Conservation (phyloP, 2,329 filamentous ascomycete species). For the Colletotrichum liaoningense region DNA sequence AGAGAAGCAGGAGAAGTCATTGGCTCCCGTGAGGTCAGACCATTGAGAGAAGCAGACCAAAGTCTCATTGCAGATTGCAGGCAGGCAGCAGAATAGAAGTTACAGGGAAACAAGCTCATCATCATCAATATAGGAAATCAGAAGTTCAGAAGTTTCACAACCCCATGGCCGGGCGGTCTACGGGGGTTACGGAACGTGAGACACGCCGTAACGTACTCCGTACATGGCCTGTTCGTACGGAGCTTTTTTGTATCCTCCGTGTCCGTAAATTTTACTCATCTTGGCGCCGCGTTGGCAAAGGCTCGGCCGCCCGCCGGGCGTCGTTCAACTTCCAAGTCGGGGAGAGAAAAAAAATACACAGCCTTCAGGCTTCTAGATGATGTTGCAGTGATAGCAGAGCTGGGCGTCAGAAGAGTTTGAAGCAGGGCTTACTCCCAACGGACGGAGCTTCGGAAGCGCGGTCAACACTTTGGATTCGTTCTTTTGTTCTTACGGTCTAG, state of each 20-base stretch:
- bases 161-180: background rate
- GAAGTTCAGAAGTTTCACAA: background rate
- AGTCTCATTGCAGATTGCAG: background rate
- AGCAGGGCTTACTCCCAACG: background rate
- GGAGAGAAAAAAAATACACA: too few relatives aligned
- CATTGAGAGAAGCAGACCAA: background rate
- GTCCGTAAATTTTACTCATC: background rate
- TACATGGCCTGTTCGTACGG: background rate
- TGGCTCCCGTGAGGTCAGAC: background rate
- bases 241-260: background rate
- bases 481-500: background rate
- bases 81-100: too few relatives aligned
- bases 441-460: slow-evolving; percentile 13
- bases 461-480: background rate
- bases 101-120: background rate
- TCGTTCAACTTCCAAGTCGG: background rate
- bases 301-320: background rate
- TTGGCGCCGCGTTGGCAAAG: background rate
- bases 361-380: too few relatives aligned
- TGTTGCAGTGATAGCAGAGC: background rate
- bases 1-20: background rate
- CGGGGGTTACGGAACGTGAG: background rate
- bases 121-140: background rate
- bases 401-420: background rate
- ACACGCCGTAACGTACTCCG: background rate